Conservation (phyloP, 768 basidiomycete genomes). For the Russula earlei region DNA sequence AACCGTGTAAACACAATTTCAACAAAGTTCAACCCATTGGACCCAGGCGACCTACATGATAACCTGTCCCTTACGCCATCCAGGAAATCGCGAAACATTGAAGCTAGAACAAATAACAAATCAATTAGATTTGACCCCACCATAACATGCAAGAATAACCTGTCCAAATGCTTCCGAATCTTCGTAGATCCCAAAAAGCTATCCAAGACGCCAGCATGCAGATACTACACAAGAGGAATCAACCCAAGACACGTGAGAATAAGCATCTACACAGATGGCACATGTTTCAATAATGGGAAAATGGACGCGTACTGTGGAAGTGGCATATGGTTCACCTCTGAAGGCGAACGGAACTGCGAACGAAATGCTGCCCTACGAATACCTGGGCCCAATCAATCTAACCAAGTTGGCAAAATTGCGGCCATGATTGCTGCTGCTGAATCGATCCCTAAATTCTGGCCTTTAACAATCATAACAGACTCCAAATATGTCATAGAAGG, state of each 20-base stretch:
- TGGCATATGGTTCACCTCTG: too few relatives aligned
- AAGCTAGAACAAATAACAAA: neutral
- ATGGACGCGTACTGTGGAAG: neutral
- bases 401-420: neutral
- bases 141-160: neutral
- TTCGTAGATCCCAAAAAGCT: neutral
- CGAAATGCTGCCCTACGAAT: neutral
- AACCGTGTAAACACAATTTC: neutral
- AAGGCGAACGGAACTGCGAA: neutral
- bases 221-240: accelerated
- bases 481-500: too few relatives aligned
- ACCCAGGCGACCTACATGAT: too few relatives aligned
- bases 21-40: neutral
- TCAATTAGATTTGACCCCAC: neutral
- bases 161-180: neutral
- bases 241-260: too few relatives aligned
- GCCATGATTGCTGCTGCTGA: neutral
- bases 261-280: neutral
- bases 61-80: neutral
- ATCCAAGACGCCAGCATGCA: neutral
- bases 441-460: too few relatives aligned
- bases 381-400: neutral
- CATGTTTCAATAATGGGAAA: neutral
- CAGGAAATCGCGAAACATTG: neutral
- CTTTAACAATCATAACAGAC: too few relatives aligned